phyloP scores from a whole-genome alignment of 2,329 filamentous ascomycete species.

The Geosmithia putterillii region DNA sequence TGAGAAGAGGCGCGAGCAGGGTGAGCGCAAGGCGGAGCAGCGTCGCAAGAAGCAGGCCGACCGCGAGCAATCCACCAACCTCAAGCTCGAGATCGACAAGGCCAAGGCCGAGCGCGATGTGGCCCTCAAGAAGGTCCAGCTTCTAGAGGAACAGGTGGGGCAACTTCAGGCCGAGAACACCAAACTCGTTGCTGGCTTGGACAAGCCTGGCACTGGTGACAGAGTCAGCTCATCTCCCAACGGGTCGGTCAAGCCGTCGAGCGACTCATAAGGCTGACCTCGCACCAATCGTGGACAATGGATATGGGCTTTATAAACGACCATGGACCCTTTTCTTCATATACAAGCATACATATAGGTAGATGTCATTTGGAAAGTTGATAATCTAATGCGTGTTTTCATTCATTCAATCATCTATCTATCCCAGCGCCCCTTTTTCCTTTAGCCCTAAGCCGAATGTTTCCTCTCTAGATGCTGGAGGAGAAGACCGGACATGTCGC shows the following conservation, averaged over 20 bases:
- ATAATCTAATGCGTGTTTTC: not conserved
- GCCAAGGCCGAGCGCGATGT: conserved; percentile 37
- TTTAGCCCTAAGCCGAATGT: not conserved
- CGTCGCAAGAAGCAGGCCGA: conserved; percentile 36
- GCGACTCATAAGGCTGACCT: not conserved
- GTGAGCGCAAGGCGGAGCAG: conserved; percentile 47
- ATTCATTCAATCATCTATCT: not conserved
- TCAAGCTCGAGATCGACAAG: conserved; percentile 40
- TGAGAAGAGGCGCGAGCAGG: conserved; percentile 49
- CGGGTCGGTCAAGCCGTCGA: not conserved
- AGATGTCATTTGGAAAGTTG: too few species aligned
- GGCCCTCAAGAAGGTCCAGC: conserved; percentile 37
- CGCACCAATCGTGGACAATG: too few species aligned
- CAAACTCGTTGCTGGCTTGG: conserved; percentile 39
- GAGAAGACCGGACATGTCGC: conserved; percentile 15
- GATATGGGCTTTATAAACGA: not conserved
- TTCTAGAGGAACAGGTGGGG: conserved; percentile 41
- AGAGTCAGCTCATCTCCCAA: not conserved
- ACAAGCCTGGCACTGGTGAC: conserved; percentile 13
- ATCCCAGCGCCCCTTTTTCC: conserved; percentile 6
- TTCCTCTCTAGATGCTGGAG: not conserved
- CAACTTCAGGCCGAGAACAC: conserved; percentile 50
- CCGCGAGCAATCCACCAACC: conserved; percentile 36
- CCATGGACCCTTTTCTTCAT: not conserved
- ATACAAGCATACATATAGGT: too few species aligned